Evolutionary conservation across 352 stramenopile species (phyloP).

Genomic region (Phytopythium kandeliae): DNA sequence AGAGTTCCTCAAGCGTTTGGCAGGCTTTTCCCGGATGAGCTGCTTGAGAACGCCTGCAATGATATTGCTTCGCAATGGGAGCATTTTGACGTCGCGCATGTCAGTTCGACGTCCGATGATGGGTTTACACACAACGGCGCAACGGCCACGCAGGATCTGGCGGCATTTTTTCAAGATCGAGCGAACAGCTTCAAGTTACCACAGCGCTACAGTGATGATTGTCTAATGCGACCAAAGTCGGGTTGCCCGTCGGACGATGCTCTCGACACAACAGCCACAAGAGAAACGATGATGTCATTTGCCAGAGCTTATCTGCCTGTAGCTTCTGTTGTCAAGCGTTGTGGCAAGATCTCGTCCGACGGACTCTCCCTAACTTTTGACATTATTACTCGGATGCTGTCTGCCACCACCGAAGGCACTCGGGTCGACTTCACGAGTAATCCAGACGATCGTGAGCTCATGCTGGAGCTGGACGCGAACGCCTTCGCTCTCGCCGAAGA

Average conservation of each 20-base stretch:
- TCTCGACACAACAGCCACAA: no score
- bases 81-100: no score
- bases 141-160: not conserved
- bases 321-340: constrained; percentile 10
- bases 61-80: not conserved
- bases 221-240: no score
- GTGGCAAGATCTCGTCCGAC: constrained; percentile 5
- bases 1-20: not conserved
- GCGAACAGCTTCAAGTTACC: no score
- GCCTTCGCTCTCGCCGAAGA: constrained; percentile 31
- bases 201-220: no score
- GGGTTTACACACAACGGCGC: no score
- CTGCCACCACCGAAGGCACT: constrained; percentile 4
- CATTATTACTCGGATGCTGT: constrained; percentile 26
- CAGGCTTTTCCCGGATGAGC: not conserved
- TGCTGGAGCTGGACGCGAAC: constrained; percentile 3
- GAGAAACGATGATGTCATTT: constrained; percentile 7
- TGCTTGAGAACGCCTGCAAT: not conserved
- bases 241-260: no score
- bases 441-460: not conserved
- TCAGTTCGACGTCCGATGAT: no score
- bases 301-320: constrained; percentile 13
- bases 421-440: not conserved
- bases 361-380: constrained; percentile 16
- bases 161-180: not conserved